Conservation (phyloP, 1,139 yeast species). For the Chernovozyma aurita region DNA sequence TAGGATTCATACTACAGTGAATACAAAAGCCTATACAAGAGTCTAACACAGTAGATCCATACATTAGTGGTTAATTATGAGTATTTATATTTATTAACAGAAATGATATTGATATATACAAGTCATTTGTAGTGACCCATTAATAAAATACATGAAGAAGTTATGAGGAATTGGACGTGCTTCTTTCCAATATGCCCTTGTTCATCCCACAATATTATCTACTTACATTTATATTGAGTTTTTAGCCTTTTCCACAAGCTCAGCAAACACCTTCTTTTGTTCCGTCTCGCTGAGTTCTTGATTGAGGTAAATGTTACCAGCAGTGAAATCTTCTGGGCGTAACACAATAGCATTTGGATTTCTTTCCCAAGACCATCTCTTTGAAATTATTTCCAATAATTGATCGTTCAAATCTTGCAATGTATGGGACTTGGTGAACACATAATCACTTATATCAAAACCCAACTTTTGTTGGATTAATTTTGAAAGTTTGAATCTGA, state of each 20-base stretch:
- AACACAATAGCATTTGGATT: slow-evolving; percentile 65
- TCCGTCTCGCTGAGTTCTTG: slow-evolving; percentile 28
- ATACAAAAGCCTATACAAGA: no score
- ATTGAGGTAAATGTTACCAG: slow-evolving; percentile 50
- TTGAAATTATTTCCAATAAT: slow-evolving; percentile 41
- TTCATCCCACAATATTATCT: no score
- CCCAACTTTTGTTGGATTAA: slow-evolving; percentile 57
- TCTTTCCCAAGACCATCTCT: slow-evolving; percentile 54
- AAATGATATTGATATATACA: no score
- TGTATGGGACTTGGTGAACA: slow-evolving; percentile 47
- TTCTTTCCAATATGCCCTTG: no score
- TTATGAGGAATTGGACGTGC: no score
- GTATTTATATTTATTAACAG: no score
- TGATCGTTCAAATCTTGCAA: slow-evolving; percentile 43
- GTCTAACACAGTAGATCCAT: no score
- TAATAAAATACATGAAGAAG: no score
- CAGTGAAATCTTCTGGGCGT: slow-evolving; percentile 35
- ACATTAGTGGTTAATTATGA: no score
- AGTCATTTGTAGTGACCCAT: no score
- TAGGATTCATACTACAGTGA: no score
- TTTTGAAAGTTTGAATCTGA: slow-evolving; percentile 58
- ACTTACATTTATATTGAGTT: slow-evolving; percentile 10
- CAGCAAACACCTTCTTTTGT: slow-evolving; percentile 25
- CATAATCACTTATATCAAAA: slow-evolving; percentile 61
- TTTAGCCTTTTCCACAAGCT: slow-evolving; percentile 31